Evolutionary conservation across 345 rosid species (phyloP).

Genomic region (Kandelia obovata): DNA sequence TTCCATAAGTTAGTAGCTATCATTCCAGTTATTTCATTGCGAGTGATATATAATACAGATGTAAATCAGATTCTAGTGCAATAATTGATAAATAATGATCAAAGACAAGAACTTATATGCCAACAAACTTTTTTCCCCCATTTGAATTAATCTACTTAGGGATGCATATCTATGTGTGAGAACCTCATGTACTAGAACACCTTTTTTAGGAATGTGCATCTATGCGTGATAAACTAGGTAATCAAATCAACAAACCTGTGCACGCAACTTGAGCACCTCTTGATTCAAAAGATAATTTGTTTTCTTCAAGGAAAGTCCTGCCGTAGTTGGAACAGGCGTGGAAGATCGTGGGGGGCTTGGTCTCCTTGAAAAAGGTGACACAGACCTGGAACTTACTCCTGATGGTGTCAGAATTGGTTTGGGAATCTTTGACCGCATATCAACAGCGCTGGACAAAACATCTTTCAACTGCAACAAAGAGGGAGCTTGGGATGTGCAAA

Average conservation of each 20-base stretch:
- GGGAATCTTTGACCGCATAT: slow-evolving; percentile 58
- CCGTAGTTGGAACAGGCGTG: slow-evolving; percentile 81
- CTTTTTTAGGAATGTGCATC: no score
- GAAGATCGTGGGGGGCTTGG: slow-evolving; percentile 95
- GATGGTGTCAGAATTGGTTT: slow-evolving; percentile 73
- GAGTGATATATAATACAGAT: no score
- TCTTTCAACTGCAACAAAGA: slow-evolving; percentile 80
- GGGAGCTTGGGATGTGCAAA: slow-evolving; percentile 67
- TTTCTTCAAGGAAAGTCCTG: slow-evolving; percentile 86
- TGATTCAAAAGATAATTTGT: slow-evolving; percentile 88
- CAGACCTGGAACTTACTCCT: slow-evolving; percentile 88
- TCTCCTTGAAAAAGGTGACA: slow-evolving; percentile 96
- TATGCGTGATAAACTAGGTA: background rate
- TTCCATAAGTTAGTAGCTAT: no score
- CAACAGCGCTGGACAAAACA: slow-evolving; percentile 60
- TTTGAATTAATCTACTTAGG: no score
- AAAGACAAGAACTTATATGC: background rate
- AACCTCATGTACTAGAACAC: no score
- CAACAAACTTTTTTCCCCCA: background rate
- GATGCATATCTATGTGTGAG: background rate
- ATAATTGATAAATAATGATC: no score
- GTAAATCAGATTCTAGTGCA: no score
- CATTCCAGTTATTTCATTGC: no score
- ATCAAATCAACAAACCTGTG: slow-evolving; percentile 53
- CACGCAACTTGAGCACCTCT: slow-evolving; percentile 76